These are phyloP conservation scores for Fagopyrum homotropicum DNA, from an alignment of 148 eudicot genomes.

Conservation along the genomic window DNA sequence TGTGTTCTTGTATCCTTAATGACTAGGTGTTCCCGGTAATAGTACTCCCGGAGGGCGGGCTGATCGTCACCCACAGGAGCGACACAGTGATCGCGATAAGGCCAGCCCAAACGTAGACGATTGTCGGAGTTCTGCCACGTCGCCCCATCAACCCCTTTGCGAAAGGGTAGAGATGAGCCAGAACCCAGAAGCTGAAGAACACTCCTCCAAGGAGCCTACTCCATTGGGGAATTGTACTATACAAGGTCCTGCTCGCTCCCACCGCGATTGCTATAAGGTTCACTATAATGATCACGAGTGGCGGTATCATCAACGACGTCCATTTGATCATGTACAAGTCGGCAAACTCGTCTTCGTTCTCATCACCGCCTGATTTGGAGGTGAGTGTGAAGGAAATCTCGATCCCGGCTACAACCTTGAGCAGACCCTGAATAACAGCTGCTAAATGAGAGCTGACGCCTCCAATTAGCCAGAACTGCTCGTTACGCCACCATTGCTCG, in stretches of 20 bases:
- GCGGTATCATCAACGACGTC: conserved; percentile 15
- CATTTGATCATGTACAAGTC: conserved; percentile 14
- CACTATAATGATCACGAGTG: conserved; percentile 11
- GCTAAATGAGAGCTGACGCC: conserved; percentile 15
- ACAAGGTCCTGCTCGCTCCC: conserved; percentile 12
- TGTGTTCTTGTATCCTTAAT: conserved; percentile 18
- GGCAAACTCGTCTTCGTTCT: conserved; percentile 14
- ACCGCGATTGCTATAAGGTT: conserved; percentile 13
- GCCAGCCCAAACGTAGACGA: conserved; percentile 12
- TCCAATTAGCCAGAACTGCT: conserved; percentile 17
- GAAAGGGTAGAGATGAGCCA: conserved; percentile 16
- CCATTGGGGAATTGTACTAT: conserved; percentile 16
- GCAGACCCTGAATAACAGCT: conserved; percentile 10
- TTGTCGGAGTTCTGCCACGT: conserved; percentile 16
- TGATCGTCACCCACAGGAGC: conserved; percentile 12
- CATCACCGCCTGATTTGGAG: conserved; percentile 7
- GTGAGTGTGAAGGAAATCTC: conserved; percentile 16
- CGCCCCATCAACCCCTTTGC: conserved; percentile 14
- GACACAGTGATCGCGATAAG: conserved; percentile 16
- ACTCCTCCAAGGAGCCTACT: conserved; percentile 13
- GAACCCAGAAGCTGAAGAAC: conserved; percentile 16
- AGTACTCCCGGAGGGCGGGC: conserved; percentile 4
- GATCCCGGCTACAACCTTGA: conserved; percentile 13
- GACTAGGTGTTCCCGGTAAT: conserved; percentile 61
- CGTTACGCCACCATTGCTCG: conserved; percentile 16